Evolutionary conservation across 345 rosid species (phyloP), one percentile per base, ranked within the genome.

Genomic region (Nephelium lappaceum): DNA sequence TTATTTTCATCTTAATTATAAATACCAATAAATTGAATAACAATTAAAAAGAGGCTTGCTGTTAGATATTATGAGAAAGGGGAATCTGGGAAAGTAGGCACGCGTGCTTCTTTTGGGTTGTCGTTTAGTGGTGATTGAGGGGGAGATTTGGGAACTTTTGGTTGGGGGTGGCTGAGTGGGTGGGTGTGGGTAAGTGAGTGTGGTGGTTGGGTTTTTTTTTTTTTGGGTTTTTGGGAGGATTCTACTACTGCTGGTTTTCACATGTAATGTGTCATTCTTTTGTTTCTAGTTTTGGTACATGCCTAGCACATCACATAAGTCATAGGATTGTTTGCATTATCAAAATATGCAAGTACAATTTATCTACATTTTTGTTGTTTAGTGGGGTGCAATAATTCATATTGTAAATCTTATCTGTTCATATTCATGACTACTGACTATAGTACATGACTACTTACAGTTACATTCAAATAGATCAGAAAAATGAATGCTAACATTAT

Each of bases 81-180:
- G 91, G 95, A 91, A 88, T 90, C 90, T 85, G 85, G 10, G 78
- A 86, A 86, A 85, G 88, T 57, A 47, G 43, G 88, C 95, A 93
- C 94, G 98, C 98, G 95, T 93, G 98, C 88, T 84, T 63, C 92
- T 82, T 78, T 87, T 51, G 49, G 43, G 76, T 86, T 89, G 92
- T 88, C 90, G 89, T 87, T 75, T 92, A 79, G 81, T 81, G 71
- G 84, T 80, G 81, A 73, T 76, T 78, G 39, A 11, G 42, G 60
- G 23, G 38, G 53, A 42, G 16, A 12, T 25, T 60, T 25, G 10
- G 21, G 6, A 5, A 14, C 62, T 23, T 62, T 38, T n/a, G 55
- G 70, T 27, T 27, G 69, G 60, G 75, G 25, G 61, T 49, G 71
- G 11, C 19, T 42, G 27, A 1, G 72, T 10, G 71, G 14, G 72